Percentiles rank a stretch among this genome's conserved stretches.
Evolutionary conservation across 495 filamentous ascomycete species (phyloP).

Genomic region (Daldinia bambusicola): DNA sequence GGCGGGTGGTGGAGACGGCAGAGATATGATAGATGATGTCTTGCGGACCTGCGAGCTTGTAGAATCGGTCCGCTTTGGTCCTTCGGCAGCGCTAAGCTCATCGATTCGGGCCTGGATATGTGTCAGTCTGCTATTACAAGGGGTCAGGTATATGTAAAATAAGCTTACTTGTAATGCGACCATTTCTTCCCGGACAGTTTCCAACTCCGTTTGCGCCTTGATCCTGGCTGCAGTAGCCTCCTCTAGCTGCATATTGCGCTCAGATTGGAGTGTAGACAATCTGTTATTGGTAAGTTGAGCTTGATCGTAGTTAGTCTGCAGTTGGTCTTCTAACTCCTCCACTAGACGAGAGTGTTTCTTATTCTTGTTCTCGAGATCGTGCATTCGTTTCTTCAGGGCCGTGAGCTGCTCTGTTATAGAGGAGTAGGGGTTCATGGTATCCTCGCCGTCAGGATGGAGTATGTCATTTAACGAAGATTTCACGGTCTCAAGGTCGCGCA

Average conservation of each 20-base stretch:
- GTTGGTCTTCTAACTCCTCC: constrained; percentile 95
- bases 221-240: constrained; percentile 64
- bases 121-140: constrained; percentile 45
- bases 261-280: constrained; percentile 75
- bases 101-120: constrained; percentile 65
- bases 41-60: constrained; percentile 78
- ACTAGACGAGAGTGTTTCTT: constrained; percentile 90
- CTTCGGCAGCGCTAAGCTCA: constrained; percentile 55
- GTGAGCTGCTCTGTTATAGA: constrained; percentile 74
- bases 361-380: constrained; percentile 68
- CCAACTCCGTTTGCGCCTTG: constrained; percentile 64
- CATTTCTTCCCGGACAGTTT: constrained; percentile 70
- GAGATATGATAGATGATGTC: constrained; percentile 79
- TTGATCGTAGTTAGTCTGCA: constrained; percentile 94
- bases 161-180: constrained; percentile 70
- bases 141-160: constrained; percentile 5
- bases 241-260: constrained; percentile 70
- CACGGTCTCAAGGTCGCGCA: constrained; percentile 64
- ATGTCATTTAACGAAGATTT: constrained; percentile 58
- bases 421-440: constrained; percentile 63
- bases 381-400: constrained; percentile 77
- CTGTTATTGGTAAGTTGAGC: constrained; percentile 84
- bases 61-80: constrained; percentile 79
- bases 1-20: constrained; percentile 88
- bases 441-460: constrained; percentile 52